Conservation (phyloP, 768 basidiomycete genomes). For the Trametes maxima region DNA sequence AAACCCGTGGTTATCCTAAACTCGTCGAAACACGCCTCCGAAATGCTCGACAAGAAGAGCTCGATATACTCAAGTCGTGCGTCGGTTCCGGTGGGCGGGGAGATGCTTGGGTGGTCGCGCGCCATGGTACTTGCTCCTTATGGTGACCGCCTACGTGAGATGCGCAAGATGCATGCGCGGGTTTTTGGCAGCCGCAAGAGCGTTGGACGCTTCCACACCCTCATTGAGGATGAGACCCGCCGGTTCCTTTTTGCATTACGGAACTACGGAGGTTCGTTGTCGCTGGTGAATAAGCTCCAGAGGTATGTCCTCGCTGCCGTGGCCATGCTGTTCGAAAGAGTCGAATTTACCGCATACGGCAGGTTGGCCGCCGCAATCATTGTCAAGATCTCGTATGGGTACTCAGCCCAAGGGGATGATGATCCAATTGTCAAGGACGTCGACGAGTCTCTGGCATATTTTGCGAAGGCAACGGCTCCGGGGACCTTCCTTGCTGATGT, state of each 20-base stretch:
- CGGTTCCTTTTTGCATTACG: slow-evolving; percentile 47
- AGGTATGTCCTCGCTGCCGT: slow-evolving; percentile 32
- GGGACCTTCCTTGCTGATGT: slow-evolving; percentile 40
- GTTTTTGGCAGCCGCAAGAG: slow-evolving; percentile 44
- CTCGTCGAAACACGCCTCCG: slow-evolving; percentile 26
- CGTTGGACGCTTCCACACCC: slow-evolving; percentile 36
- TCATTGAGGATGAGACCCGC: slow-evolving; percentile 46
- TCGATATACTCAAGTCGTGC: slow-evolving; percentile 31
- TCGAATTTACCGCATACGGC: not conserved
- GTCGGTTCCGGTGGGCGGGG: slow-evolving; percentile 25
- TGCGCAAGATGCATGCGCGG: slow-evolving; percentile 44
- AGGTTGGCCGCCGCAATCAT: slow-evolving; percentile 34
- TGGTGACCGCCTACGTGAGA: slow-evolving; percentile 44
- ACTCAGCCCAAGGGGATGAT: slow-evolving; percentile 26
- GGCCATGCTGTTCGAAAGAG: not conserved
- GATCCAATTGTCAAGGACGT: slow-evolving; percentile 32
- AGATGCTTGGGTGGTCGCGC: slow-evolving; percentile 32
- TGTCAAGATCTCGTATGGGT: slow-evolving; percentile 34
- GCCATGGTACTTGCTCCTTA: slow-evolving; percentile 43
- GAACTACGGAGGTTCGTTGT: slow-evolving; percentile 36
- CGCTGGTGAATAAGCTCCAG: slow-evolving; percentile 42
- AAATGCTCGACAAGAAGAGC: slow-evolving; percentile 35
- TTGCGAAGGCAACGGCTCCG: slow-evolving; percentile 29
- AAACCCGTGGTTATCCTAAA: slow-evolving; percentile 36
- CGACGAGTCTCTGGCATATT: slow-evolving; percentile 30